Conservation (phyloP, 2,329 filamentous ascomycete genomes). For the Salinomyces thailandicus region DNA sequence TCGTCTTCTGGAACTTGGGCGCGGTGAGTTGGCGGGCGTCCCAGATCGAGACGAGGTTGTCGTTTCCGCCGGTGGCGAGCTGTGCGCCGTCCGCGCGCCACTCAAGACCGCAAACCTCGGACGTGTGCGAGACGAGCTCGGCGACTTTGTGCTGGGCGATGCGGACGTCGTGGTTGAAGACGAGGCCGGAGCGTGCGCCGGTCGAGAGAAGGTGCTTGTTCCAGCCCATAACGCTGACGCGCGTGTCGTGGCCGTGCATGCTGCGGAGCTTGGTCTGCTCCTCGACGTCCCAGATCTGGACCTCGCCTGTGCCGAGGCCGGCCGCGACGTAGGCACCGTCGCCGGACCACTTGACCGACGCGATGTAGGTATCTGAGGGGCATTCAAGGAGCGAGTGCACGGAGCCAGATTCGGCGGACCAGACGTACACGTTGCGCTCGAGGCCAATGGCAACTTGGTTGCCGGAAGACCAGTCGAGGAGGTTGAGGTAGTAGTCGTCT, state of each 20-base stretch:
- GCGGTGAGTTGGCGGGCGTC: conserved; percentile 86
- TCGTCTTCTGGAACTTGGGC: conserved; percentile 98
- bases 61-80: conserved; percentile 93
- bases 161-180: conserved; percentile 98
- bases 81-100: conserved; percentile 95
- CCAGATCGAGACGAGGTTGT: conserved; percentile 99
- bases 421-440: conserved; percentile 94
- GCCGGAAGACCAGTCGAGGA: conserved; percentile 93
- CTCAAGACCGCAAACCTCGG: conserved; percentile 94
- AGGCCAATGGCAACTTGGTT: conserved; percentile 98
- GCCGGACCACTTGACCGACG: conserved; percentile 97
- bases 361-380: conserved; percentile 82
- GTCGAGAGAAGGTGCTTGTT: conserved; percentile 97
- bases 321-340: conserved; percentile 95
- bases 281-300: conserved; percentile 98
- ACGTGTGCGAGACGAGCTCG: conserved; percentile 92
- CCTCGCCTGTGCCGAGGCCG: conserved; percentile 86
- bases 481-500: conserved; percentile 98
- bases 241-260: conserved; percentile 96
- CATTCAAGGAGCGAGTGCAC: conserved; percentile 86
- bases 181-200: conserved; percentile 83
- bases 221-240: conserved; percentile 97
- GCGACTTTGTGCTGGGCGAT: conserved; percentile 96
- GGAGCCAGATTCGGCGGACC: conserved; percentile 88
- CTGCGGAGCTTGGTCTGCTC: conserved; percentile 91